Evolutionary conservation across 208 protist genomes (phyloP), one percentile per base, ranked within the genome.

Genomic region (Entamoeba moshkovskii): DNA sequence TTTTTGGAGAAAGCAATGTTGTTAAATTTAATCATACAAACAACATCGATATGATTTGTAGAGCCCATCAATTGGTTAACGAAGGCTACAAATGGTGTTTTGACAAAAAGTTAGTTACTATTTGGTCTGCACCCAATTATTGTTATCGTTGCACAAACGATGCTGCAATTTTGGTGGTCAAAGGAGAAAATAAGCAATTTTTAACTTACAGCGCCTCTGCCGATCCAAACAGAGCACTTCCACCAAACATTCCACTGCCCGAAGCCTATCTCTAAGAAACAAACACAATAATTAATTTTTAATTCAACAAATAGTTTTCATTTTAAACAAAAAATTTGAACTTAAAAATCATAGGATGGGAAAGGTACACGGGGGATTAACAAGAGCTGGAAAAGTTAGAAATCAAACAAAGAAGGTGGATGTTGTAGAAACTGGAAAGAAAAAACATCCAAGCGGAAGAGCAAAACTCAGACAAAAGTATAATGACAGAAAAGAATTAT

Each of bases 1-100:
- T 99, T 33, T 99, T 99, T 96, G 99, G 99, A 59, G 97, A 96
- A 52, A 98, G 99, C 94, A 97, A 99, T 1, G 98, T 99, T 25
- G 91, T 92, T 22, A 66, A 95, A 3, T 96, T 96, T 47, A 46
- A 33, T 8, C n/a, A 45, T 16, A 45, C 45, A 15, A 96, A 96
- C 49, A 59, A 46, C 13, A 13, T 96, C 2, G 47, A 33, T 6
- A 25, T 95, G 2, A 94, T 96, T 29, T 85, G 45, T 66, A 59
- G 95, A 25, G 95, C 98, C 11, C 98, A 99, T 94, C 98, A 99
- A 96, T 96, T 99, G 42, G 98, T 98, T n/a, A 98, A 98, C 97
- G 98, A 98, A 93, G 98, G 98, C 8, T 99, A 98, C 95, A 93
- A 48, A 52, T 93, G 95, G 52, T 96, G 96, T 95, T 97, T 97